Evolutionary conservation across 768 basidiomycete species (phyloP).

Genomic region (Artomyces pyxidatus): DNA sequence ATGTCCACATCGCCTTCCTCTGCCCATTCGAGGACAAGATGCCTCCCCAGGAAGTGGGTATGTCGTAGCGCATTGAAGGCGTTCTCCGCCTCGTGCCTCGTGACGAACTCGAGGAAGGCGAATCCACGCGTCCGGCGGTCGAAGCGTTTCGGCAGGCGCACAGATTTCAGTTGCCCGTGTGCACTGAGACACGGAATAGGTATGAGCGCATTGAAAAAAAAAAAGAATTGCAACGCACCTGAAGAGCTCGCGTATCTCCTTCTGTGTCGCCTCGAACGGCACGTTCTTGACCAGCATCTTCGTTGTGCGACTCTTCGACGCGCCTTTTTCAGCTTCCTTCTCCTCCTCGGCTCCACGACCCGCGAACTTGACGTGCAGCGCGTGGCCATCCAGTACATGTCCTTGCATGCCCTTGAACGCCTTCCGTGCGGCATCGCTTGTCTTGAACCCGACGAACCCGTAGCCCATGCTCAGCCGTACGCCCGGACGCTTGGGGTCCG

Average conservation of each 20-base stretch:
- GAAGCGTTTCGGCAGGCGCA: slow-evolving; percentile 88
- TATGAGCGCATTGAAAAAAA: not conserved
- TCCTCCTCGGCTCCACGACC: slow-evolving; percentile 68
- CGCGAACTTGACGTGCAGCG: slow-evolving; percentile 77
- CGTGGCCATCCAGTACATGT: slow-evolving; percentile 81
- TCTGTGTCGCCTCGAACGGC: slow-evolving; percentile 93
- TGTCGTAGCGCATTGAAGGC: slow-evolving; percentile 83
- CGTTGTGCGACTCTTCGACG: slow-evolving; percentile 57
- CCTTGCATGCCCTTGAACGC: slow-evolving; percentile 75
- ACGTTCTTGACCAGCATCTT: slow-evolving; percentile 99
- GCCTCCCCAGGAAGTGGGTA: slow-evolving; percentile 92
- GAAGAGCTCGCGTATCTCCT: slow-evolving; percentile 85
- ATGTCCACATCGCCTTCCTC: slow-evolving; percentile 69
- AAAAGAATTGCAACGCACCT: slow-evolving; percentile 45
- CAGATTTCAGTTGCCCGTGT: slow-evolving; percentile 90
- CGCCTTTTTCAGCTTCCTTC: slow-evolving; percentile 28
- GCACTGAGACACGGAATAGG: slow-evolving; percentile 38
- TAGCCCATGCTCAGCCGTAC: slow-evolving; percentile 86
- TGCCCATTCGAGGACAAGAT: slow-evolving; percentile 94
- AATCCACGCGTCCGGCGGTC: slow-evolving; percentile 87
- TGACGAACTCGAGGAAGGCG: slow-evolving; percentile 92
- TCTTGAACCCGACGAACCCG: slow-evolving; percentile 90
- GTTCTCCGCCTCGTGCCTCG: slow-evolving; percentile 82
- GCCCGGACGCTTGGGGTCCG: slow-evolving; percentile 65
- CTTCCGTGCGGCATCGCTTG: slow-evolving; percentile 59